These are phyloP conservation scores for Geotrichum klebahnii DNA, from an alignment of 1,139 yeast genomes.

Conservation along the genomic window DNA sequence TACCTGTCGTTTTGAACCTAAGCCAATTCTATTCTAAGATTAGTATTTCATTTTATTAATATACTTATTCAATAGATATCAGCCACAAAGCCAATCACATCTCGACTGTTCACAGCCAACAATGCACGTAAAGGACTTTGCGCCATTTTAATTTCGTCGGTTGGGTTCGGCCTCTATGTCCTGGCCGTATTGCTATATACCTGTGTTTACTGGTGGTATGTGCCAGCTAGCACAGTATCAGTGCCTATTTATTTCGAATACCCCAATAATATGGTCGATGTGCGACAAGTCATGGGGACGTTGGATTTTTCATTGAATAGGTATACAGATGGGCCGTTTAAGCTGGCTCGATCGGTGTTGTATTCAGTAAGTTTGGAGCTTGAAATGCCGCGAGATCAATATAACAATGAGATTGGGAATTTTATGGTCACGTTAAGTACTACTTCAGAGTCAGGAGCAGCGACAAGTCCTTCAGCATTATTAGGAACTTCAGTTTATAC, in stretches of 20 bases:
- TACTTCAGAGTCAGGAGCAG: no score
- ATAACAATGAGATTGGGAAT: slow-evolving; percentile 37
- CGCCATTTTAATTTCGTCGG: not conserved
- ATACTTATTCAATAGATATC: not conserved
- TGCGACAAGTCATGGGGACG: slow-evolving; percentile 2
- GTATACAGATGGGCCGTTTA: slow-evolving; percentile 9
- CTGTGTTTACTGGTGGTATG: slow-evolving; percentile 14
- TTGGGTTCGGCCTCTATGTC: not conserved
- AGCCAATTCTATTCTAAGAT: not conserved
- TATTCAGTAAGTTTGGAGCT: slow-evolving; percentile 34
- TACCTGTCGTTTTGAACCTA: not conserved
- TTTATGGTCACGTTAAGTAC: slow-evolving; percentile 30
- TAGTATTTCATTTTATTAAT: not conserved
- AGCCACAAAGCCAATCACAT: slow-evolving; percentile 1
- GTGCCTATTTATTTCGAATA: slow-evolving; percentile 14
- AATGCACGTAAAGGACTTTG: slow-evolving; percentile 3
- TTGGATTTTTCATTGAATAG: slow-evolving; percentile 6
- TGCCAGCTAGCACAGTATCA: slow-evolving; percentile 13
- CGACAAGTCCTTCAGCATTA: slow-evolving; percentile 18
- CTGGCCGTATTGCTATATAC: slow-evolving; percentile 12
- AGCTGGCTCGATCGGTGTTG: slow-evolving; percentile 22
- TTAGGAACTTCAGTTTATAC: no score
- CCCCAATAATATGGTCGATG: no score
- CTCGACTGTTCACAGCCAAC: slow-evolving; percentile 5
- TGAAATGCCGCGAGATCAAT: slow-evolving; percentile 33